Base-by-base conservation (phyloP, 179 eudicot genomes). In the Sideroxylon spinosum region DNA sequence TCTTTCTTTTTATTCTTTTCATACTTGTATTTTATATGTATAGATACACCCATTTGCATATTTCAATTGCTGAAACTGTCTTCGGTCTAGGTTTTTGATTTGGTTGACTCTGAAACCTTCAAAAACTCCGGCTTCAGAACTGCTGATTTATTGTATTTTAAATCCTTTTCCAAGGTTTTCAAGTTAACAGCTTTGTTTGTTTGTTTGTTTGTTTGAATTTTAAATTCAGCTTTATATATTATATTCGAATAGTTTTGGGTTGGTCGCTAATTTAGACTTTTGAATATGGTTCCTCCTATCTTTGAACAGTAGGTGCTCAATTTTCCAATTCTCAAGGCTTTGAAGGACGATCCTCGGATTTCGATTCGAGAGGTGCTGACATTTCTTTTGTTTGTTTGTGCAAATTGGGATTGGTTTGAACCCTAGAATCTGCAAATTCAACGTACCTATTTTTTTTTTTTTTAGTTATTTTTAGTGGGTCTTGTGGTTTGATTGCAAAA, bases 51-150 rank as follows among this genome's bases (percentile, higher is more conserved):
- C 3, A 1, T 9, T 3, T 63, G 19, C 5, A 63, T 6, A 17
- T 57, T 17, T 17, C 50, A 7, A 25, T 22, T 9, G 46, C 52
- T 52, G 9, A 59, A 50, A 50, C 6, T 22, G 3, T 26, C 29
- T 16, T 65, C 53, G 6, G 69, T 75, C 22, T 64, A 68, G 78
- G 81, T 75, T 78, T 60, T 76, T 11, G 64, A 68, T 65, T 78
- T 76, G 81, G 80, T 80, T 81, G 79, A 83, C 87, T 81, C 46
- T 79, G 61, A 79, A 81, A 63, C 70, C 76, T 59, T 68, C 77
- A 75, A 75, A 44, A 22, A 1, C 62, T 64, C n/a, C 7, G 25
- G 10, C 29, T 62, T 37, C 56, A 44, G 56, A 61, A 61, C 22
- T 44, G 37, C 37, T 25, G 68, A 46, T 61, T 74, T 59, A 19